phyloP scores from a whole-genome alignment of 257 asterid genomes.

The Nicotiana otophora region DNA sequence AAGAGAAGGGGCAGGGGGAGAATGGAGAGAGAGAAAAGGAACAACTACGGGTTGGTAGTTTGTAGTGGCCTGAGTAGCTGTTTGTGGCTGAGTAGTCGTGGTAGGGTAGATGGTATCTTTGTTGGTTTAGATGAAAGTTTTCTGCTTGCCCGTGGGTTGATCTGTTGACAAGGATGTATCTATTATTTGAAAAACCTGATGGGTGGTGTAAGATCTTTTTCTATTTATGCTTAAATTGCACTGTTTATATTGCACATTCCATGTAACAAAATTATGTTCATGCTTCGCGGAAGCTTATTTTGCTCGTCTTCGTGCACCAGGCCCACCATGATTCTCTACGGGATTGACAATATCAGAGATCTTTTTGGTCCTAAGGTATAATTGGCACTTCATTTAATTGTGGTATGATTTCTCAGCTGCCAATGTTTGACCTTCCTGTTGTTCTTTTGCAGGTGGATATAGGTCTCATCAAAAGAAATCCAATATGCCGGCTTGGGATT shows the following conservation, averaged over 20 bases:
- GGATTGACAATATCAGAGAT: constrained; percentile 87
- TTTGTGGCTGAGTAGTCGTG: background rate
- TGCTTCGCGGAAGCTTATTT: background rate
- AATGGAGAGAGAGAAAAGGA: background rate
- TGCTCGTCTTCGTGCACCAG: constrained; percentile 28
- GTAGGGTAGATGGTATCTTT: background rate
- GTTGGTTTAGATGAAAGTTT: background rate
- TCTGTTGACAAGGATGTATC: background rate
- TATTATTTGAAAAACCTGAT: background rate
- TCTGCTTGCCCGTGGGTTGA: background rate
- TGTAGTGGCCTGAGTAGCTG: background rate
- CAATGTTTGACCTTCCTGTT: background rate
- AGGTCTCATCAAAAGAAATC: constrained; percentile 69
- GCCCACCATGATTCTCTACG: constrained; percentile 94
- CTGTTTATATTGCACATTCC: background rate
- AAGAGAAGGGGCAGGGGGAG: background rate
- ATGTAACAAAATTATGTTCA: background rate
- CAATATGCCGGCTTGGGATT: constrained; percentile 74
- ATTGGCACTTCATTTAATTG: background rate
- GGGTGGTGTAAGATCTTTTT: background rate
- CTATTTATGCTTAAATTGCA: background rate
- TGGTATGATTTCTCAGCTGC: background rate
- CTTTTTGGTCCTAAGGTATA: constrained; percentile 94
- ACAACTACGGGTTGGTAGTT: background rate
- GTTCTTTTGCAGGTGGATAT: constrained; percentile 71